phyloP scores from a whole-genome alignment of 352 stramenopile species.

The Pythium plurisporium region DNA sequence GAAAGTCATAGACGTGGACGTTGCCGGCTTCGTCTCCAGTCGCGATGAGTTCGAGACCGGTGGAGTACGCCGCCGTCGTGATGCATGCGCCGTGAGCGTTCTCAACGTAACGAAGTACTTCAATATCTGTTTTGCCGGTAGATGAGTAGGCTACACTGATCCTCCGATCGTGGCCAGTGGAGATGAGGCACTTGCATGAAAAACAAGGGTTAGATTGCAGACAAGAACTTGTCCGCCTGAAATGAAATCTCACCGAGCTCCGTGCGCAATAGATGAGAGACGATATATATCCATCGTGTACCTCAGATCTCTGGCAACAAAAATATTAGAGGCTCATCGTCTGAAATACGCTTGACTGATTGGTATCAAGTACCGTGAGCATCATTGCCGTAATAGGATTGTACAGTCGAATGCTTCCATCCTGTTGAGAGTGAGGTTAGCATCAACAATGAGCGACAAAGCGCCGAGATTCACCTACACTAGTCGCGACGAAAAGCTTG shows the following conservation, averaged over 20 bases:
- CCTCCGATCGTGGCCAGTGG: slow-evolving; percentile 51
- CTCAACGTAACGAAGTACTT: slow-evolving; percentile 58
- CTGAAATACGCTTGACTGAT: too few relatives aligned
- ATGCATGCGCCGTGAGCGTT: slow-evolving; percentile 61
- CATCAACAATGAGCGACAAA: neutral
- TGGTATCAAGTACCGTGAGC: slow-evolving; percentile 31
- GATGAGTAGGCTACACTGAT: slow-evolving; percentile 50
- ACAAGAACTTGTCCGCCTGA: too few relatives aligned
- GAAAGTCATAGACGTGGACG: slow-evolving; percentile 64
- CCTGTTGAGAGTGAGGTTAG: slow-evolving; percentile 22
- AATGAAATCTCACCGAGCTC: slow-evolving; percentile 49
- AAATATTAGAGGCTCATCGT: too few relatives aligned
- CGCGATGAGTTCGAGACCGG: slow-evolving; percentile 34
- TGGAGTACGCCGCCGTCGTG: slow-evolving; percentile 48
- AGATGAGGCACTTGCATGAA: slow-evolving; percentile 70
- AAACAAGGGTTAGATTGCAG: too few relatives aligned
- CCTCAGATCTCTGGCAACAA: slow-evolving; percentile 47
- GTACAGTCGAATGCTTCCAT: slow-evolving; percentile 57
- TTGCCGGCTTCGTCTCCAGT: slow-evolving; percentile 51
- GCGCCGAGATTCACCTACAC: slow-evolving; percentile 27
- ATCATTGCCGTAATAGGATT: slow-evolving; percentile 61
- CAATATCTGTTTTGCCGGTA: slow-evolving; percentile 41
- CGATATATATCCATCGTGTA: slow-evolving; percentile 55
- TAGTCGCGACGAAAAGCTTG: slow-evolving; percentile 68
- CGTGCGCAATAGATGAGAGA: slow-evolving; percentile 56